Evolutionary conservation across 1,139 yeast species (phyloP).

Genomic region (Taiozyma onychis): DNA sequence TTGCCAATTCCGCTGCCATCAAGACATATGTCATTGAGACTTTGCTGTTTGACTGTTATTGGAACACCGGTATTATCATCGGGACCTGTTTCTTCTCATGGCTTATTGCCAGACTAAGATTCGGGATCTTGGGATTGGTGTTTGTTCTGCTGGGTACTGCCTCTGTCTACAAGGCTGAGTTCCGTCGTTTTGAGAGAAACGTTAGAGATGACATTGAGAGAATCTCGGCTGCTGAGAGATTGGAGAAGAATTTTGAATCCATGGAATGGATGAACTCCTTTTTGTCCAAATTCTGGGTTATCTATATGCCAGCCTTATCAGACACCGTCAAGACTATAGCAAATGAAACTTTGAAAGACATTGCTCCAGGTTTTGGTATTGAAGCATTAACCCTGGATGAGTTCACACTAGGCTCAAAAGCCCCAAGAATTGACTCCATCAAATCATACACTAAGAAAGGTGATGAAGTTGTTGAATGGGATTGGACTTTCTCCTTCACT

Average conservation of each 20-base stretch:
- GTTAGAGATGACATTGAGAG: constrained; percentile 71
- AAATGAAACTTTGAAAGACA: constrained; percentile 58
- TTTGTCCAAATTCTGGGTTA: constrained; percentile 76
- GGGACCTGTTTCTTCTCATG: constrained; percentile 74
- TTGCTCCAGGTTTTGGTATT: constrained; percentile 79
- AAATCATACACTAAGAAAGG: constrained; percentile 68
- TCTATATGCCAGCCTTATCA: constrained; percentile 81
- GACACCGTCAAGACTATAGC: constrained; percentile 66
- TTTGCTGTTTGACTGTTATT: constrained; percentile 67
- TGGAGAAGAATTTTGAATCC: constrained; percentile 61
- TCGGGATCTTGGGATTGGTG: constrained; percentile 50
- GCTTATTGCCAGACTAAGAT: constrained; percentile 49
- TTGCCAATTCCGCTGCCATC: constrained; percentile 30
- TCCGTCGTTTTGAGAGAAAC: constrained; percentile 66
- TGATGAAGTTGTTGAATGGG: constrained; percentile 67
- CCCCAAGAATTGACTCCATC: constrained; percentile 68
- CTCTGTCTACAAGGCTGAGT: constrained; percentile 64
- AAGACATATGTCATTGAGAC: constrained; percentile 63
- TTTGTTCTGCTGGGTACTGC: constrained; percentile 55
- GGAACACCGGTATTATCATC: constrained; percentile 56
- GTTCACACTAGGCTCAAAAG: constrained; percentile 73
- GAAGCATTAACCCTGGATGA: constrained; percentile 67
- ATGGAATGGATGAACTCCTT: constrained; percentile 79
- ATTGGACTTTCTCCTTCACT: constrained; percentile 74
- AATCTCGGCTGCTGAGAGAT: constrained; percentile 49